A percentile compares a stretch with the other conserved stretches of the same genome.
Evolutionary conservation across 169 alveolate species (phyloP).

Genomic region (Eimeria nieschulzi): DNA sequence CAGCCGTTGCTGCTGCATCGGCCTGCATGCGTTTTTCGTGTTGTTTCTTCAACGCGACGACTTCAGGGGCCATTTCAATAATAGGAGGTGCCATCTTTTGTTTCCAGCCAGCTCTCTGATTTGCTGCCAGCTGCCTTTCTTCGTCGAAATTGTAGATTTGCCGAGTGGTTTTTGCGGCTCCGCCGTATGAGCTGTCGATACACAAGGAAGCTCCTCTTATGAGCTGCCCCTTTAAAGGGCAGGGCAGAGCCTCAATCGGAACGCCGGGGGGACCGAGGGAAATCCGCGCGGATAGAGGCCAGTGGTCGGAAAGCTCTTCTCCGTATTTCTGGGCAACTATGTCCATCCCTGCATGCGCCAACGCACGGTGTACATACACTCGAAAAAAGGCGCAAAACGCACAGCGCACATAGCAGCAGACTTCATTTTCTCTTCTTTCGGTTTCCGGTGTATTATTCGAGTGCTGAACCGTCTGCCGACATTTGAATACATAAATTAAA

Average conservation of each 20-base stretch:
- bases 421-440: background rate
- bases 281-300: constrained; percentile 73
- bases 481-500: background rate
- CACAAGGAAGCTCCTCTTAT: constrained; percentile 48
- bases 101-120: background rate
- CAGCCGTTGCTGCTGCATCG: constrained; percentile 2
- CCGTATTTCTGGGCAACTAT: constrained; percentile 63
- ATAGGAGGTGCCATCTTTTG: background rate
- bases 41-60: background rate
- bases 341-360: constrained; percentile 69
- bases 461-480: background rate
- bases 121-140: background rate
- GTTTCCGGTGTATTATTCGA: background rate
- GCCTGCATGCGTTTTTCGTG: background rate
- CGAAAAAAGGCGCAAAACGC: background rate
- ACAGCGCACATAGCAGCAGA: too few species aligned
- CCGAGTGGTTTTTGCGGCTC: background rate
- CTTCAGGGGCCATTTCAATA: background rate
- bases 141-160: background rate
- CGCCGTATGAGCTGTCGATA: background rate
- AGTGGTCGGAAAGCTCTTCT: constrained; percentile 68
- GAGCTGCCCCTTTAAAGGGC: constrained; percentile 48
- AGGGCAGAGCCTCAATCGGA: background rate
- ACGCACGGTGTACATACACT: background rate
- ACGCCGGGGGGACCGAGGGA: constrained; percentile 18